Percentiles rank a stretch among this genome's conserved stretches.
Conservation (phyloP, 805 yeast species). For the Candida chauliodis region DNA sequence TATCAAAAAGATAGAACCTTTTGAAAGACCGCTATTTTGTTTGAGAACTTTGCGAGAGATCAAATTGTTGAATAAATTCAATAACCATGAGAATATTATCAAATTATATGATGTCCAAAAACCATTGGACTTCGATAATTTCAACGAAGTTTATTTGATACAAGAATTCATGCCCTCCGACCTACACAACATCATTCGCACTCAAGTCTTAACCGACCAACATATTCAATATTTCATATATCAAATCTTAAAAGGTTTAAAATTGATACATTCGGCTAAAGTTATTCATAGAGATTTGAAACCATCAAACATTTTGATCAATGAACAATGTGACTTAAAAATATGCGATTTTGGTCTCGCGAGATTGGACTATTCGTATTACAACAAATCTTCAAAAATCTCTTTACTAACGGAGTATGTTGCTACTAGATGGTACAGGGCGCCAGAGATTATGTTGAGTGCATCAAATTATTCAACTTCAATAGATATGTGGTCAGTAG, state of each 20-base stretch:
- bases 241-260: constrained; percentile 85
- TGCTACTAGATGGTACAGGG: constrained; percentile 96
- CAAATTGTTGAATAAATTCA: constrained; percentile 59
- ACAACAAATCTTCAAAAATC: constrained; percentile 40
- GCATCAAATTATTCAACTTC: constrained; percentile 92
- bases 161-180: constrained; percentile 81
- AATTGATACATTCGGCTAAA: constrained; percentile 89
- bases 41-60: constrained; percentile 70
- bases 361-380: constrained; percentile 54
- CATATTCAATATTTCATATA: constrained; percentile 92
- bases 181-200: constrained; percentile 56
- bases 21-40: constrained; percentile 61
- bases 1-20: constrained; percentile 73
- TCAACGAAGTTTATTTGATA: constrained; percentile 69
- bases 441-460: constrained; percentile 97
- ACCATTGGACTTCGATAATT: constrained; percentile 54
- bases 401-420: constrained; percentile 88
- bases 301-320: constrained; percentile 81
- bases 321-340: constrained; percentile 90
- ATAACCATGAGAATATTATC: constrained; percentile 67
- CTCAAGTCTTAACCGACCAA: constrained; percentile 67
- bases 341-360: constrained; percentile 95
- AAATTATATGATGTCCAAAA: constrained; percentile 63
- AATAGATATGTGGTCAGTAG: constrained; percentile 95
- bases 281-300: constrained; percentile 91